Evolutionary conservation across 169 alveolate species (phyloP), one percentile per base, ranked within the genome.

Genomic region (Cryptosporidium felis): DNA sequence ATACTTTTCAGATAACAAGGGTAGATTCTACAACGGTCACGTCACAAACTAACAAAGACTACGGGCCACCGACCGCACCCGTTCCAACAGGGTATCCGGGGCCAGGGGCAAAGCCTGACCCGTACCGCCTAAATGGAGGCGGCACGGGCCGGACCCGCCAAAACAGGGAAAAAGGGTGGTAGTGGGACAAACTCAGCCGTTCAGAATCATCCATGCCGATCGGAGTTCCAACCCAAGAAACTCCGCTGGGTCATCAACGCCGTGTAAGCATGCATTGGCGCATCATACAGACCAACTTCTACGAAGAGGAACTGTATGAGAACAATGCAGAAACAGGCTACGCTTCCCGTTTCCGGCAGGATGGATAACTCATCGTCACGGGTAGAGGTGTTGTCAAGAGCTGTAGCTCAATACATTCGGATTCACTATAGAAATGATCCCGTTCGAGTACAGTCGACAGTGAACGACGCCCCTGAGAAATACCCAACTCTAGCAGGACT

Each of bases 401-500:
- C 94, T 91, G 94, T 81, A 90, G 94, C 88, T 74, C 88, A 67
- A 89, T 82, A 82, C 90, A 66, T 80, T 82, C 90, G 91, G 93
- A 90, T 91, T 90, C 93, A 91, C 94, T 91, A 91, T 91, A 91
- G 94, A 91, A 91, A 91, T 91, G 94, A 91, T 91, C 94, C 94
- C 88, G 94, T 91, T 88, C 94, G 94, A 91, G 94, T 92, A 91
- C 94, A 91, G 94, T 91, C 94, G 94, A 91, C 94, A 61, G 45
- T 0, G 23, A 5, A 0, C 26, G 4, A n/a, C 16, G 8, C 49
- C 0, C 5, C 10, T 14, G 3, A 23, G 28, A 49, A 49, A 21
- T 8, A 49, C 28, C 18, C 21, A 12, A 30, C 32, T 42, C 67
- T 23, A 21, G 56, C 41, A 49, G 21, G 4, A 34, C 85, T 53